Conservation (phyloP, 2,329 filamentous ascomycete species). For the Fonsecaea pedrosoi region DNA sequence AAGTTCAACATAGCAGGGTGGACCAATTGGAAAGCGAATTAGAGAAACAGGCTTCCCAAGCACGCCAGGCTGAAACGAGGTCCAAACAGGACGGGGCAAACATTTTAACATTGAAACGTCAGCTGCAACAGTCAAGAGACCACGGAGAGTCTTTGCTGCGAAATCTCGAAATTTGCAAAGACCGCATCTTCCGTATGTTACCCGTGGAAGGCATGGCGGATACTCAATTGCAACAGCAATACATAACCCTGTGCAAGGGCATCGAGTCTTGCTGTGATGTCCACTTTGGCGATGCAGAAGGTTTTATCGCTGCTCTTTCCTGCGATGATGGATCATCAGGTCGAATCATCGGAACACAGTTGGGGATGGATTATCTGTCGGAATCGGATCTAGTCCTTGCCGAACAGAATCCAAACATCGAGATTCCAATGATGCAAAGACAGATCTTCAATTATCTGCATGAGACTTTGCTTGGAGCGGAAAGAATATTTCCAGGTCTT, state of each 20-base stretch:
- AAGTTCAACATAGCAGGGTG: neutral
- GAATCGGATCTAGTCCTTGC: neutral
- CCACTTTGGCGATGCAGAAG: slow-evolving; percentile 6
- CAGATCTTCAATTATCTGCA: neutral
- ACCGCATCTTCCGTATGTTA: slow-evolving; percentile 27
- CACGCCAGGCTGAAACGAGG: neutral
- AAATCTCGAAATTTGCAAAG: slow-evolving; percentile 29
- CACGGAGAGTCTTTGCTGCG: slow-evolving; percentile 16
- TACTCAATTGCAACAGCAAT: slow-evolving; percentile 10
- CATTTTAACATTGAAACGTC: neutral
- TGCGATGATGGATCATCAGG: neutral
- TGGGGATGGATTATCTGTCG: neutral
- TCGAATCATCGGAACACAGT: neutral
- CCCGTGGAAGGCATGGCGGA: slow-evolving; percentile 30
- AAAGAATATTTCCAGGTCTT: slow-evolving; percentile 10
- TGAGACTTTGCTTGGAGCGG: neutral
- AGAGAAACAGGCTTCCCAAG: neutral
- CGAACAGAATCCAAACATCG: neutral
- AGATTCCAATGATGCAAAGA: slow-evolving; percentile 5
- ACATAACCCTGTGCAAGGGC: slow-evolving; percentile 18
- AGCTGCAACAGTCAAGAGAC: neutral
- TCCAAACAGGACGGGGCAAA: neutral
- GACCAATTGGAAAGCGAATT: neutral
- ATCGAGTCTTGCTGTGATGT: slow-evolving; percentile 27
- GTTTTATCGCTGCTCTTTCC: neutral